phyloP scores from a whole-genome alignment of 1,139 yeast genomes.

The Zygosaccharomyces sapae region DNA sequence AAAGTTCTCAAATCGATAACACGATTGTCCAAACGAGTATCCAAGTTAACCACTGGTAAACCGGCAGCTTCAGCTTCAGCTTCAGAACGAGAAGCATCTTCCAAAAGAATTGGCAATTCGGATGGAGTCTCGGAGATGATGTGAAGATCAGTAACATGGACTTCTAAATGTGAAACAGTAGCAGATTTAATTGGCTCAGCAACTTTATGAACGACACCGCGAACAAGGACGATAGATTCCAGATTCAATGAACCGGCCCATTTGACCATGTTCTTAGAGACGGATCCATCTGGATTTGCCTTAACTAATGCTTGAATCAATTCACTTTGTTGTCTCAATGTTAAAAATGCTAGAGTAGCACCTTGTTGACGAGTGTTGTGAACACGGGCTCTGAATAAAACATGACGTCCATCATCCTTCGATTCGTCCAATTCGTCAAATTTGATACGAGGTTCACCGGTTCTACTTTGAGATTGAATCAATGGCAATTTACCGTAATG shows the following conservation, averaged over 20 bases:
- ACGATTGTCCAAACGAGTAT: slow-evolving; percentile 91
- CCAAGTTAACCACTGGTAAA: slow-evolving; percentile 89
- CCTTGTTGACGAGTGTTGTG: slow-evolving; percentile 94
- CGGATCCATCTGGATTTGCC: slow-evolving; percentile 46
- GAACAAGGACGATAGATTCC: slow-evolving; percentile 88
- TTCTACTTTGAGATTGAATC: slow-evolving; percentile 65
- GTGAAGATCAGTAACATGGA: slow-evolving; percentile 67
- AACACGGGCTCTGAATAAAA: slow-evolving; percentile 87
- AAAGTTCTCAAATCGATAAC: slow-evolving; percentile 95
- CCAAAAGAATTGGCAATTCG: slow-evolving; percentile 87
- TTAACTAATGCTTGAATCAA: slow-evolving; percentile 81
- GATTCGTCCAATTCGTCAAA: slow-evolving; percentile 51
- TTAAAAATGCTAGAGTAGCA: slow-evolving; percentile 86
- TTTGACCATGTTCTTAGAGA: slow-evolving; percentile 94
- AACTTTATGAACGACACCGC: slow-evolving; percentile 78
- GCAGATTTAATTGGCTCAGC: slow-evolving; percentile 87
- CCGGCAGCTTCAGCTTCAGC: slow-evolving; percentile 91
- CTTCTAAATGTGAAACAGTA: slow-evolving; percentile 86
- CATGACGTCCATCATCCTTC: slow-evolving; percentile 70
- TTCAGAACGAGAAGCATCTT: slow-evolving; percentile 94
- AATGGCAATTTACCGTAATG: slow-evolving; percentile 88
- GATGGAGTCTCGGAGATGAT: slow-evolving; percentile 86
- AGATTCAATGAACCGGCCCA: slow-evolving; percentile 85
- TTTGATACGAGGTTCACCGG: slow-evolving; percentile 56
- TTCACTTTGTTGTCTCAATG: slow-evolving; percentile 84